phyloP scores from a whole-genome alignment of 2,329 filamentous ascomycete species.

The Colletotrichum tropicale region DNA sequence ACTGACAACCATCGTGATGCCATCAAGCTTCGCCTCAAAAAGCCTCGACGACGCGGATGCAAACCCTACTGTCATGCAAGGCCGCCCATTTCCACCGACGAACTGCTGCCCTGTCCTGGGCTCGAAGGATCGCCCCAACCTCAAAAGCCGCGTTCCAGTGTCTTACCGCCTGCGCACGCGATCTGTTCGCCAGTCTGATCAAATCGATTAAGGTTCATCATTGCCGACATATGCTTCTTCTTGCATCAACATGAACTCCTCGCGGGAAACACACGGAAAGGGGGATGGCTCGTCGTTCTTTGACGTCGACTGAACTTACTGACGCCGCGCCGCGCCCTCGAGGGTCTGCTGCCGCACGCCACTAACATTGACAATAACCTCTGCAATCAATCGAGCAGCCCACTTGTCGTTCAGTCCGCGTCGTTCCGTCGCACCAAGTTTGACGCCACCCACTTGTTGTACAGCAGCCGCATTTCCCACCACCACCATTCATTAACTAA shows the following conservation, averaged over 20 bases:
- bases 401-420: neutral
- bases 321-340: neutral
- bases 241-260: slow-evolving; percentile 1
- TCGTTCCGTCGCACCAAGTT: neutral
- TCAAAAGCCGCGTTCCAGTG: neutral
- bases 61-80: neutral
- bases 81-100: neutral
- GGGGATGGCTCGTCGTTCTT: neutral
- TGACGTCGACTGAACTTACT: neutral
- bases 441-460: neutral
- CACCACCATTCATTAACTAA: neutral
- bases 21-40: neutral
- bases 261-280: neutral
- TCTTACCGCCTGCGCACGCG: neutral
- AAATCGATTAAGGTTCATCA: neutral
- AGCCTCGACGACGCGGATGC: neutral
- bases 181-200: neutral
- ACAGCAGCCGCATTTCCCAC: neutral
- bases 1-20: neutral
- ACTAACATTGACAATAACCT: neutral
- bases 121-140: neutral
- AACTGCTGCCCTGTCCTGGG: neutral
- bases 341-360: neutral
- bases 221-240: neutral
- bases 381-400: neutral